These are phyloP conservation scores for Ambrosia hybrid DNA, from an alignment of 140 eudicot species.

Conservation along the genomic window DNA sequence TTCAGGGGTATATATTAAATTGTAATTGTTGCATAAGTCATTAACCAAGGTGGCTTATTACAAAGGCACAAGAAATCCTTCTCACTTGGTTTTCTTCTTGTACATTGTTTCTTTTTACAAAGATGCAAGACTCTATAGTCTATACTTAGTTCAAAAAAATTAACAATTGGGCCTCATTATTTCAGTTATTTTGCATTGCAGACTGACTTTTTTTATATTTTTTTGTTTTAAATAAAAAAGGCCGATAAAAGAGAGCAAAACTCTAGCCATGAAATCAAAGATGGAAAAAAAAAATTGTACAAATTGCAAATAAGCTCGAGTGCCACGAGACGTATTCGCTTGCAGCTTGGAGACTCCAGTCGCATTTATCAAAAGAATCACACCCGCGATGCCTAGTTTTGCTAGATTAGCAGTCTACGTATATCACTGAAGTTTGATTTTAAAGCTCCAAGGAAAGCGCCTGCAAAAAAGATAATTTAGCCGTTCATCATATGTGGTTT, in stretches of 20 bases:
- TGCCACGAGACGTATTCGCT: constrained; percentile 17
- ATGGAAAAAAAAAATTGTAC: constrained; percentile 17
- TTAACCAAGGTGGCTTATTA: constrained; percentile 18
- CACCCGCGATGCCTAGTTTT: constrained; percentile 5
- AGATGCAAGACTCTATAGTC: constrained; percentile 9
- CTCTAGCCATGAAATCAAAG: constrained; percentile 9
- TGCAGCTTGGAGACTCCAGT: constrained; percentile 21
- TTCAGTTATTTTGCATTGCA: constrained; percentile 17
- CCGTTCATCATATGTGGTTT: neutral
- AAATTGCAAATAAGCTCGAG: constrained; percentile 26
- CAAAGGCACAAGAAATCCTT: constrained; percentile 15
- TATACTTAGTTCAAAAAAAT: constrained; percentile 27
- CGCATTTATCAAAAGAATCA: constrained; percentile 35
- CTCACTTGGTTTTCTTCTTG: constrained; percentile 15
- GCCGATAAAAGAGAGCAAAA: constrained; percentile 26
- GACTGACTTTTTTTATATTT: neutral
- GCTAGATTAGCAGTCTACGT: constrained; percentile 59
- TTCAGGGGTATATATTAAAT: no score
- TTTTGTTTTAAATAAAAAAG: neutral
- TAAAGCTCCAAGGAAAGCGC: constrained; percentile 65
- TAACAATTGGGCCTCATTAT: constrained; percentile 22
- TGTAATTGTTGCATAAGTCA: no score
- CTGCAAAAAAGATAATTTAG: constrained; percentile 39
- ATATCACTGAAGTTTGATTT: constrained; percentile 76
- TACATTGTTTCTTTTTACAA: constrained; percentile 33